phyloP scores from a whole-genome alignment of 2,329 filamentous ascomycete genomes.

The Pestalotiopsis sp. region DNA sequence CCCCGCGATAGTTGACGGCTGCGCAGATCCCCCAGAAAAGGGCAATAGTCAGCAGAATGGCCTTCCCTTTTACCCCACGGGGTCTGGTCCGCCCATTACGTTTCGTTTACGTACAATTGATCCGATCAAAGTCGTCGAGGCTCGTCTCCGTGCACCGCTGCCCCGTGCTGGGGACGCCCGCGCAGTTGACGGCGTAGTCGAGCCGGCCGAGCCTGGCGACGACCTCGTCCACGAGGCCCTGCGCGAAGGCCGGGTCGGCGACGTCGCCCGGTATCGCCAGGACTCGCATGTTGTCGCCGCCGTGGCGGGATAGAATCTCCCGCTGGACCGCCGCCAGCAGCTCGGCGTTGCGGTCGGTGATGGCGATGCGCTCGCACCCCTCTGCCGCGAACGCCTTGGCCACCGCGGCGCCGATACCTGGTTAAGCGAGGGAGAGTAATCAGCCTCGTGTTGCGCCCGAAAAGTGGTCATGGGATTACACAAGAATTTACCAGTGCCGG shows the following conservation, averaged over 20 bases:
- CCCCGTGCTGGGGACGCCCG: slow-evolving; percentile 49
- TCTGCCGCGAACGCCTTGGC: slow-evolving; percentile 51
- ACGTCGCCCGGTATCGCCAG: slow-evolving; percentile 45
- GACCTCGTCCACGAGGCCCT: slow-evolving; percentile 35
- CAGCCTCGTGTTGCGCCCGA: neutral
- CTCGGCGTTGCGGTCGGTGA: slow-evolving; percentile 52
- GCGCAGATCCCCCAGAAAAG: neutral
- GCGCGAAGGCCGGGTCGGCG: slow-evolving; percentile 46
- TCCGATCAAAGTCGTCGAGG: slow-evolving; percentile 50
- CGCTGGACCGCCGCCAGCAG: slow-evolving; percentile 40
- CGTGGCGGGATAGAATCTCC: slow-evolving; percentile 33
- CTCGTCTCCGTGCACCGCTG: slow-evolving; percentile 48
- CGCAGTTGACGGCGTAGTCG: slow-evolving; percentile 60
- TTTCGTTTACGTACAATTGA: slow-evolving; percentile 38
- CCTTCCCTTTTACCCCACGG: neutral
- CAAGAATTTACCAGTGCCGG: slow-evolving; percentile 41
- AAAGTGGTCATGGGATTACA: neutral
- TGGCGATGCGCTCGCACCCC: slow-evolving; percentile 52
- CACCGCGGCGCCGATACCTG: slow-evolving; percentile 59
- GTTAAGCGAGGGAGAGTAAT: neutral
- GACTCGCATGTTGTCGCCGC: slow-evolving; percentile 30
- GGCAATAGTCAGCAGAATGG: neutral
- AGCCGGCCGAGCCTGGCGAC: slow-evolving; percentile 44
- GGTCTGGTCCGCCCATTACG: neutral
- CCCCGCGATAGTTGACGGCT: slow-evolving; percentile 54